Base-by-base conservation (phyloP, 768 basidiomycete species). In the Xerocomus brunneocitrinus region DNA sequence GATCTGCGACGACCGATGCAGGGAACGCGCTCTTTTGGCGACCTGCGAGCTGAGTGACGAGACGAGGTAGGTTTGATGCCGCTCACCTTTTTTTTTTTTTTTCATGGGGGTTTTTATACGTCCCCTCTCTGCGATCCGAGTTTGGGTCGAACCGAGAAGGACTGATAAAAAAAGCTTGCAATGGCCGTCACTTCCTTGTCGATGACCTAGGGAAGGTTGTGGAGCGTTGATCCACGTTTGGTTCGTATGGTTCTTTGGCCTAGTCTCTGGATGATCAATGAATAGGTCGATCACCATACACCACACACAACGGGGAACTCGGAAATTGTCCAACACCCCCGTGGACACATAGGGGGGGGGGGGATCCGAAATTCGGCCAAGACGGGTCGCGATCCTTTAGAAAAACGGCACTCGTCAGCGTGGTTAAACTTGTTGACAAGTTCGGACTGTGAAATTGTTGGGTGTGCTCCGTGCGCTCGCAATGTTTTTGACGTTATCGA, bases 1-100 rank as follows among this genome's bases (percentile, higher is more conserved):
- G 67, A 58, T 16, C 59, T 42, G 50, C 70, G 58, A 60, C 61
- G 50, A 8, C 46, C 65, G 75, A 72, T 73, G 71, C 69, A 67
- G 42, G 53, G 62, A 65, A 63, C 59, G 59, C 49, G 58, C 58
- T 42, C 8, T 8, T 31, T 8, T 40, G 44, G 46, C 41, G 41
- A 47, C 30, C 30, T 31, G 44, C 42, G 30, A 14, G 14, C 36
- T 5, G 48, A 45, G 47, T 56, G 54, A 54, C 51, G 31, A 30
- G 41, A 47, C 10, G 42, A 45, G 36, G 50, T 47, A 30, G 39
- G 57, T 55, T 0, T 31, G 30, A 47, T 50, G 5, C 10, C 8
- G 19, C 19, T 19, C 19, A 19, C 19, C 19, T 19, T 19, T 19
- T 19, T 19, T 19, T 19, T 19, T 19, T 19, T 19, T 44, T 47